Conservation (phyloP, 225 moss, liverwort and hornwort species). For the Neckera pumila region DNA sequence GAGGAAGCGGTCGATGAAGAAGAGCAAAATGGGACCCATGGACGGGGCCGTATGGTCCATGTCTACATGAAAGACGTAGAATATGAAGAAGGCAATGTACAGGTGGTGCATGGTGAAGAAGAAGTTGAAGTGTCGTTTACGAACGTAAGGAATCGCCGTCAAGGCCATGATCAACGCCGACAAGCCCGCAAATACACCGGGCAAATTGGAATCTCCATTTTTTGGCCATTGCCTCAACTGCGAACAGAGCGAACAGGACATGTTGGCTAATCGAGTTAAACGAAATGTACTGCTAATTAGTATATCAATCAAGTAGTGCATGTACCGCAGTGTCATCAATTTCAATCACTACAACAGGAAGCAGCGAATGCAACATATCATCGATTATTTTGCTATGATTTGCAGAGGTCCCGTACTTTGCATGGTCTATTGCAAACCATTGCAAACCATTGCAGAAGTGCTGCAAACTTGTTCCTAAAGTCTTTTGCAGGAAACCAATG, state of each 20-base stretch:
- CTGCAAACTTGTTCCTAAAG: neutral
- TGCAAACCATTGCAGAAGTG: neutral
- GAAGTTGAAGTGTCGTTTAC: slow-evolving; percentile 25
- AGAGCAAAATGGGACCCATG: slow-evolving; percentile 50
- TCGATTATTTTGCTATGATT: neutral
- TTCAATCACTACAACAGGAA: neutral
- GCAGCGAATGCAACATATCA: neutral
- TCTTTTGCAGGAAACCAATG: too few species aligned
- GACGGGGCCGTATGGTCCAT: neutral
- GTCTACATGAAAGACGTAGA: slow-evolving; percentile 30
- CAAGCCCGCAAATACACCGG: slow-evolving; percentile 14
- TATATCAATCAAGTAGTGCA: neutral
- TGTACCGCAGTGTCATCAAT: neutral
- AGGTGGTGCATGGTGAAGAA: slow-evolving; percentile 61
- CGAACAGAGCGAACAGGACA: neutral
- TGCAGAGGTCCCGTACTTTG: neutral
- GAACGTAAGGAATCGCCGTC: slow-evolving; percentile 21
- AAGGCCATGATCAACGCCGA: slow-evolving; percentile 23
- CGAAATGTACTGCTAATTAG: neutral
- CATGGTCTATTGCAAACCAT: neutral
- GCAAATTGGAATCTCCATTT: slow-evolving; percentile 2
- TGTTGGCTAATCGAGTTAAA: neutral
- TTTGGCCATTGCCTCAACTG: slow-evolving; percentile 24
- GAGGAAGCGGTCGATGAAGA: slow-evolving; percentile 62
- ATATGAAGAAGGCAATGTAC: slow-evolving; percentile 37